Evolutionary conservation across 495 filamentous ascomycete genomes (phyloP), one percentile per base, ranked within the genome.

Genomic region (Lasiosphaeriaceae sp.): DNA sequence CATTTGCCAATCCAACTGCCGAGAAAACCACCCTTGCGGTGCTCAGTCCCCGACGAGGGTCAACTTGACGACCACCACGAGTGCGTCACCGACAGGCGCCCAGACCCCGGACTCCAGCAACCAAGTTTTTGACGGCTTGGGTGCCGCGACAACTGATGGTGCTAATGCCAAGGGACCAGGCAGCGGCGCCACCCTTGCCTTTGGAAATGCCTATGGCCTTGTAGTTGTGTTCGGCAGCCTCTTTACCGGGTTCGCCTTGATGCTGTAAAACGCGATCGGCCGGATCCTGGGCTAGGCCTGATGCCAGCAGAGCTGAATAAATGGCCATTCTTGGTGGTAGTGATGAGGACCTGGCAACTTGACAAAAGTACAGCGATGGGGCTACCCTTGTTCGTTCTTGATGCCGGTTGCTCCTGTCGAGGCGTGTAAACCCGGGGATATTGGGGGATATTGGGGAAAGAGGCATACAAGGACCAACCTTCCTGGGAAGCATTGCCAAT

Each of bases 11-110:
- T 73, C 72, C 45, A 54, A 69, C 22, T 96, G 92, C 78, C 83
- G 85, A 59, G 65, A 78, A 50, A 66, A 89, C 52, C 77, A 96
- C 66, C 90, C 89, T 7, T 96, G 92, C 64, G 92, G 92, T 62
- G 91, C 91, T 8, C 82, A 84, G 66, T 72, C 80, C 59, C 90
- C 90, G 11, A 81, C 72, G 37, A 77, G 74, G 26, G 70, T 79
- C 59, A 93, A 92, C 68, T 61, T 68, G 8, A 82, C 80, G 7
- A 78, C 77, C 11, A 79, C 82, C 19, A 70, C 78, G 44, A 72
- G 76, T 44, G 64, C 73, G 12, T 58, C 69, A 19, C 61, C 77
- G 12, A 57, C 77, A 8, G 70, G 77, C 17, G 68, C 74, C 23
- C 64, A 75, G 16, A 68, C 65, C 26, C 71, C 71, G 21, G 56